Evolutionary conservation across 805 yeast species (phyloP), one percentile per base, ranked within the genome.

Genomic region (Starmerella geochares): DNA sequence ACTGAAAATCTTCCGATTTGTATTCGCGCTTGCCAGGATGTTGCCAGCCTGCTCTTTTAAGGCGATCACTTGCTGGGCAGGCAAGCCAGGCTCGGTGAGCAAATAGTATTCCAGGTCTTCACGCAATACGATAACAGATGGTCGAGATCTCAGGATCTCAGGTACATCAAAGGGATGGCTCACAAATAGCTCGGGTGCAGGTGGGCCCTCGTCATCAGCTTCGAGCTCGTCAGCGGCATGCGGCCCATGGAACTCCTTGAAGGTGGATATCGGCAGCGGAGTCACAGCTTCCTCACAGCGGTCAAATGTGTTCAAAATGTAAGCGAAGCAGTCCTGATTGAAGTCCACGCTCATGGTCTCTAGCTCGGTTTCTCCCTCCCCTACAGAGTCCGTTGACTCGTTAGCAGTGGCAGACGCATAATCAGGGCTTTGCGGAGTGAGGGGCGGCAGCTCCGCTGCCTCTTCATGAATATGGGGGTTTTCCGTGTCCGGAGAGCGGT

Each of bases 21-120:
- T n/a, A 28, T 68, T 67, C 57, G 81, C 79, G 10, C 67, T 59
- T 24, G 78, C 71, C 55, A 90, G 70, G 51, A 73, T 69, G 54
- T 80, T 71, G 55, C 95, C 94, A 10, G 86, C 92, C 53, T 77
- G 76, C 43, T 77, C 62, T 64, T 90, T 90, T 53, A 90, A 69
- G 33, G 72, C 71, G 24, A 27, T 20, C 74, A 87, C 80, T 38
- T 80, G 77, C 23, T 77, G 79, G 20, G 70, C 68, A 44, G 71
- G 65, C 33, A 79, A 67, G 1, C 83, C 81, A 1, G 73, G 51
- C 65, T 36, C 41, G 2, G 96, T 94, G 16, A 92, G 80, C 55
- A 94, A 85, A 65, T 88, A 92, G 67, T 78, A 92, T 63, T 92
- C 98, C 57, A 92, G 73, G 66, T 92, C 98, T 65, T 92, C 98